Base-by-base conservation (phyloP, 1,284 basidiomycete genomes). In the Ustilago bromivora region DNA sequence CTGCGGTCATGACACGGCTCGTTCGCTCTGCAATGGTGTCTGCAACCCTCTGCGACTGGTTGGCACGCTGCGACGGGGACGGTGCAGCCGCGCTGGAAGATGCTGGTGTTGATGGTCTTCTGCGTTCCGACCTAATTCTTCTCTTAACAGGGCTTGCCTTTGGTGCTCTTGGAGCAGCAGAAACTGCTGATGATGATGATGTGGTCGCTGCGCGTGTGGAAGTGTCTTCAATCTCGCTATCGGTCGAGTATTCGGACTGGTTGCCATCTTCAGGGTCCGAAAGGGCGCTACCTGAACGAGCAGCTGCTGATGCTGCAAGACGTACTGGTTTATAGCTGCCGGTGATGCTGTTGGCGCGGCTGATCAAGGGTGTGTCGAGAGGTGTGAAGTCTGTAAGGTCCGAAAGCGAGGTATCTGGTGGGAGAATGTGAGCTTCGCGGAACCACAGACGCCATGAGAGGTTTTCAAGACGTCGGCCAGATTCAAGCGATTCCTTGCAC, bases 391-490 rank as follows among this genome's bases (percentile, higher is more conserved):
- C 79, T 38, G 76, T 69, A 34, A 81, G 72, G 40, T 81, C 79
- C 4, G 79, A 79, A 51, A 79, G 71, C 41, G 77, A 73, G n/a
- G 71, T 69, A 51, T 81, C 79, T 52, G 79, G 71, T 34, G 79
- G 79, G 2, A 81, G 66, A 32, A 83, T 69, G 71, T 81, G 72
- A 58, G 84, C 72, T 78, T 93, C 90, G 72, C 91, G 90, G 84
- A 92, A 90, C 93, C 93, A 94, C 13, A 95, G 87, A 58, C 93
- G 88, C 94, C 93, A 95, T 7, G 92, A 91, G 64, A 94, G 91
- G 83, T 95, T 94, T 87, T 95, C 93, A 34, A 94, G 89, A 36
- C 94, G 88, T 31, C 88, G 89, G 13, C 94, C 94, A 75, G 94
- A 91, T 81, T 92, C 90, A 10, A 95, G 87, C 4, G 91, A 91